Conservation (phyloP, 2,329 filamentous ascomycete genomes). For the Purpureocillium takamizusanense region DNA sequence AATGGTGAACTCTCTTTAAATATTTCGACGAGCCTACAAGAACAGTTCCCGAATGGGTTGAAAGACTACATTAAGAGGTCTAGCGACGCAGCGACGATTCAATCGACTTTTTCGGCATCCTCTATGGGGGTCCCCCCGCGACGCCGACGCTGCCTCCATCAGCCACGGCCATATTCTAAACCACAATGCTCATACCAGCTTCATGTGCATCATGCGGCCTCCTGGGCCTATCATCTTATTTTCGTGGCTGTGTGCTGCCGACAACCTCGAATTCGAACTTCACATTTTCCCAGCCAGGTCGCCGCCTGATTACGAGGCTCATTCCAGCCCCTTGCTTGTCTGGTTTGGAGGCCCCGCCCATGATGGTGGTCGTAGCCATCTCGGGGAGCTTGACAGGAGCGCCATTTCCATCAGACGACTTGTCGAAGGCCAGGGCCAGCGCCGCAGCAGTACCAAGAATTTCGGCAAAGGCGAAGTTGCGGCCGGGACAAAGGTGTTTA, state of each 20-base stretch:
- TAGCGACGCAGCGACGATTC: too few relatives aligned
- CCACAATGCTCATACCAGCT: too few relatives aligned
- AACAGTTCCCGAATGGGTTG: too few relatives aligned
- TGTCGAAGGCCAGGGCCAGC: slow-evolving; percentile 1
- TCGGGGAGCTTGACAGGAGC: not conserved
- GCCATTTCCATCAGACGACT: not conserved
- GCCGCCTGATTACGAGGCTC: slow-evolving; percentile 7
- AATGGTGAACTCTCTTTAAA: too few relatives aligned
- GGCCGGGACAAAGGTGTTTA: slow-evolving; percentile 20
- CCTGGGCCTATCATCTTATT: not conserved
- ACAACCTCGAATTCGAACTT: slow-evolving; percentile 10
- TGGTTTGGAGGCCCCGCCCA: slow-evolving; percentile 8
- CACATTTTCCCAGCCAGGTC: slow-evolving; percentile 15
- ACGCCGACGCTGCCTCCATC: too few relatives aligned
- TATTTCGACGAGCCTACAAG: too few relatives aligned
- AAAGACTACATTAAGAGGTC: too few relatives aligned
- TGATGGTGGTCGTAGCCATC: slow-evolving; percentile 1
- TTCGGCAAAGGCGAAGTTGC: slow-evolving; percentile 21
- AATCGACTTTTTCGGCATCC: too few relatives aligned
- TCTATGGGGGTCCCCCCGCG: too few relatives aligned
- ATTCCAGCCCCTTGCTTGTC: slow-evolving; percentile 2
- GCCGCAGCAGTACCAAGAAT: slow-evolving; percentile 10
- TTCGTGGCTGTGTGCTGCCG: not conserved
- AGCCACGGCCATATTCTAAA: too few relatives aligned
- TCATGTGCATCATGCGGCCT: too few relatives aligned